These are phyloP conservation scores for Nicotiana obtusifolia DNA, from an alignment of 257 asterid genomes.

Conservation along the genomic window DNA sequence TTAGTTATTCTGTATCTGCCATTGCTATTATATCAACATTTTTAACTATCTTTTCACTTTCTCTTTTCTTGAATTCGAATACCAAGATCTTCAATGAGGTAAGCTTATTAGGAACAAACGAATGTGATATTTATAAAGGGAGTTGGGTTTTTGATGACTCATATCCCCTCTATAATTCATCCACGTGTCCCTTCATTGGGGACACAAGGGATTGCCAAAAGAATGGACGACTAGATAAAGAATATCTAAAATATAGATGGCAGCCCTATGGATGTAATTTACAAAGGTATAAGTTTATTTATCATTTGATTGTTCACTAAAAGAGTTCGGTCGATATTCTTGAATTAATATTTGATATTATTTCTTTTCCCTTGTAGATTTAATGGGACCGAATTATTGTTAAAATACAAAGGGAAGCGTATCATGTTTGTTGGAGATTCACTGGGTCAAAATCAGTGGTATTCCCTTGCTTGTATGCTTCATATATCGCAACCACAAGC, in stretches of 20 bases:
- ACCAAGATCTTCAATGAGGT: neutral
- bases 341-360: neutral
- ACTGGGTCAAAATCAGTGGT: conserved; percentile 41
- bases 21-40: conserved; percentile 6
- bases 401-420: conserved; percentile 28
- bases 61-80: conserved; percentile 3
- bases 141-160: conserved; percentile 43
- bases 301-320: neutral
- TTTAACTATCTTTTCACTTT: conserved; percentile 4
- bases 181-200: conserved; percentile 39
- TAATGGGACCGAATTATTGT: conserved; percentile 16
- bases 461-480: conserved; percentile 37
- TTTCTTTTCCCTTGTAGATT: conserved; percentile 16
- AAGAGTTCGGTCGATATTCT: too few relatives aligned
- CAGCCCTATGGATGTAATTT: conserved; percentile 38
- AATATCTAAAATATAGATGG: conserved; percentile 44
- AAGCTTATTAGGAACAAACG: neutral
- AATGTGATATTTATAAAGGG: conserved; percentile 40
- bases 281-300: conserved; percentile 18
- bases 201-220: conserved; percentile 30
- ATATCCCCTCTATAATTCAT: conserved; percentile 35
- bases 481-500: conserved; percentile 26
- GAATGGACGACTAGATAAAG: conserved; percentile 40
- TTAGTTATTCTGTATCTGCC: neutral
- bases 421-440: conserved; percentile 50